Conservation (phyloP, 2,329 filamentous ascomycete species). For the Aureobasidium uvarum region DNA sequence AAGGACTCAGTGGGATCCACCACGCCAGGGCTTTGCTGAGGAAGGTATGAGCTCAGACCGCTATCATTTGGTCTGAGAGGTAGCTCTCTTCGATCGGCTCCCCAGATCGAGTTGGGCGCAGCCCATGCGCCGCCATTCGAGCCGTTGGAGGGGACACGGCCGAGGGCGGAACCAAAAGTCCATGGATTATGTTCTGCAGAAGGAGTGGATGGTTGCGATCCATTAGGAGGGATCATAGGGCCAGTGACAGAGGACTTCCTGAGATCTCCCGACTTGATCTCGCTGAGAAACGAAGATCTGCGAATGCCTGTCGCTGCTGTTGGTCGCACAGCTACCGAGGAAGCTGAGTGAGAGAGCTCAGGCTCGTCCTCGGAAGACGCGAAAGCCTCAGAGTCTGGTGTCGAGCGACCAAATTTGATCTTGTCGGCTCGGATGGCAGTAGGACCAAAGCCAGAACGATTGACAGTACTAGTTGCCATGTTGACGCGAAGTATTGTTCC, state of each 20-base stretch:
- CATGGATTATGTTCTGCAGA: slow-evolving; percentile 55
- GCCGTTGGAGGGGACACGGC: slow-evolving; percentile 46
- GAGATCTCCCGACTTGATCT: slow-evolving; percentile 63
- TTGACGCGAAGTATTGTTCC: neutral
- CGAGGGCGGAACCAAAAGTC: slow-evolving; percentile 30
- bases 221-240: slow-evolving; percentile 50
- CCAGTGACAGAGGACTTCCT: slow-evolving; percentile 71
- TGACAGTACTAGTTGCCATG: slow-evolving; percentile 16
- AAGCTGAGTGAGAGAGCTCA: slow-evolving; percentile 56
- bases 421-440: slow-evolving; percentile 1
- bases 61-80: neutral
- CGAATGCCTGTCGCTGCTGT: slow-evolving; percentile 59
- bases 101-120: slow-evolving; percentile 16
- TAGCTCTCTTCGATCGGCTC: slow-evolving; percentile 8
- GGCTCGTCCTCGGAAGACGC: slow-evolving; percentile 92
- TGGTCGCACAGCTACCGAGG: slow-evolving; percentile 46
- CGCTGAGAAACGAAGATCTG: slow-evolving; percentile 82
- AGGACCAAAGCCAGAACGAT: slow-evolving; percentile 13
- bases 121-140: slow-evolving; percentile 12
- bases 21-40: slow-evolving; percentile 4
- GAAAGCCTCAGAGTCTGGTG: slow-evolving; percentile 54
- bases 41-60: neutral
- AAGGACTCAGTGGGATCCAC: slow-evolving; percentile 49
- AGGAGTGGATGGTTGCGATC: slow-evolving; percentile 78
- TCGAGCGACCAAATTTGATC: slow-evolving; percentile 23